These are phyloP conservation scores for Candida sanyiensis DNA, from an alignment of 805 yeast species.

Conservation along the genomic window DNA sequence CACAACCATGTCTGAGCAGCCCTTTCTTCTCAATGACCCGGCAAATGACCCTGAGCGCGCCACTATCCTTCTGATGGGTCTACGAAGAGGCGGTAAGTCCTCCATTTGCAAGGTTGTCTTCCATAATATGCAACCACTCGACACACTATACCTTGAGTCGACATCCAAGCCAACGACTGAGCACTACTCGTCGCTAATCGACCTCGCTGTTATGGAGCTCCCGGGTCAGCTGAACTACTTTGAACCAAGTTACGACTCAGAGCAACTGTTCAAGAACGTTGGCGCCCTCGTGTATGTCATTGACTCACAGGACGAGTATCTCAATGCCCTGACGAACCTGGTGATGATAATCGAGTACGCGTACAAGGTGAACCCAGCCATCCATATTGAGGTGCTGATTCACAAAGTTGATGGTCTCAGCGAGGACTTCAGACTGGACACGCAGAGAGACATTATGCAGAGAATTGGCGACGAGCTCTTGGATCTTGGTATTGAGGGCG, in stretches of 20 bases:
- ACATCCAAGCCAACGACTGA: conserved; percentile 87
- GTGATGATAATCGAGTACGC: conserved; percentile 88
- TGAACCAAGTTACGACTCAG: conserved; percentile 79
- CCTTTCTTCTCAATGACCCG: conserved; percentile 13
- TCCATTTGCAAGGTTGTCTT: conserved; percentile 94
- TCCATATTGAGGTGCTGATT: conserved; percentile 86
- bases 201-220: conserved; percentile 83
- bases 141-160: conserved; percentile 83
- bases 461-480: conserved; percentile 88
- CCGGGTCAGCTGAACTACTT: conserved; percentile 92
- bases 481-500: conserved; percentile 87
- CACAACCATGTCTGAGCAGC: conserved; percentile 8
- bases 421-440: conserved; percentile 90
- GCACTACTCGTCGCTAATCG: conserved; percentile 76
- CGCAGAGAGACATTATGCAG: conserved; percentile 95
- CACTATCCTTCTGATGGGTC: conserved; percentile 83
- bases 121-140: conserved; percentile 93
- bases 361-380: conserved; percentile 71
- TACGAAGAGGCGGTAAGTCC: conserved; percentile 82
- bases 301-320: conserved; percentile 92
- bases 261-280: conserved; percentile 67
- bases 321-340: conserved; percentile 83
- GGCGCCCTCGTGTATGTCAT: conserved; percentile 93
- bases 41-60: conserved; percentile 55
- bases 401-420: conserved; percentile 90